Evolutionary conservation across 169 alveolate genomes (phyloP), one percentile per base, ranked within the genome.

Genomic region (Plasmodium fragile): DNA sequence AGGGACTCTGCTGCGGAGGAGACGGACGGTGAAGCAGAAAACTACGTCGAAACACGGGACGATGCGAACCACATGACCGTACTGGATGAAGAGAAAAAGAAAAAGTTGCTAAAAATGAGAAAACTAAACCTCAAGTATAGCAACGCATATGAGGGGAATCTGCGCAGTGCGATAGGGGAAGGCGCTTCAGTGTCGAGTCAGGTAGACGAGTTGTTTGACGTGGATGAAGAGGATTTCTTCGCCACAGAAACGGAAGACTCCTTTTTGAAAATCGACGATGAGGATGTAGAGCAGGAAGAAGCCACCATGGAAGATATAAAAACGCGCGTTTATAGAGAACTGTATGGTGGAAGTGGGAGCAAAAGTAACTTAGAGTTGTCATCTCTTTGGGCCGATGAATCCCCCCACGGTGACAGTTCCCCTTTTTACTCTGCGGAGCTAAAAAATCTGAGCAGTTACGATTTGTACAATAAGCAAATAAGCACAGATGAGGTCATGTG

Each of bases 291-390:
- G 6, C 43, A 77, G 25, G 82, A 55, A 39, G 32, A 16, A 18
- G 34, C 0, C 28, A 79, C 45, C 49, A 77, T 36, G 5, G 36
- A 78, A n/a, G 49, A 18, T 4, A 45, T 72, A 4, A 87, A 78
- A 78, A 87, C 93, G 8, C 93, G 78, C 18, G 49, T 87, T 18
- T 87, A 87, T 77, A 77, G 39, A 52, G 93, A 87, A 78, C 81
- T 80, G 4, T 41, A 77, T 25, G 16, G 53, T 11, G 30, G 39
- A n/a, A 43, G 52, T 4, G 45, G 36, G 32, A 82, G 75, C 30
- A 85, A 53, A 53, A 85, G 45, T 52, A 85, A 72, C 18, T 85
- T 73, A 73, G 85, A 75, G 45, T 73, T 69, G 5, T 73, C 93
- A 49, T 34, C 65, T 25, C 3, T 41, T n/a, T 43, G 45, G 30